phyloP scores from a whole-genome alignment of 345 rosid genomes.

The Brassica rapa region DNA sequence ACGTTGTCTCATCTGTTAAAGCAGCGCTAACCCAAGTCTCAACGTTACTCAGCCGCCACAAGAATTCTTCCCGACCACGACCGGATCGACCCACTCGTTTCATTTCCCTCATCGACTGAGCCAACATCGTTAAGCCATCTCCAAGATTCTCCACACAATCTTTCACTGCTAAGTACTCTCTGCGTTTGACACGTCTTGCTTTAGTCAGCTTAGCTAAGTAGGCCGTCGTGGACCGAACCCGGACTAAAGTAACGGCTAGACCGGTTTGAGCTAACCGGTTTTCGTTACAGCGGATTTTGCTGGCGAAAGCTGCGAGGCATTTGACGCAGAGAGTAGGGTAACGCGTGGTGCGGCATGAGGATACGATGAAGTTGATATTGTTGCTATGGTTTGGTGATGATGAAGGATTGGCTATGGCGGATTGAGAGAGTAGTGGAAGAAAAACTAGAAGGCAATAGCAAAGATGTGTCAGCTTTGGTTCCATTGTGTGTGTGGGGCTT shows the following conservation, averaged over 20 bases:
- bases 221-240: conserved; percentile 55
- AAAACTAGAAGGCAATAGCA: conserved; percentile 36
- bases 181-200: conserved; percentile 47
- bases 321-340: conserved; percentile 67
- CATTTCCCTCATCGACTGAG: conserved; percentile 65
- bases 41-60: conserved; percentile 79
- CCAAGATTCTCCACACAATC: conserved; percentile 83
- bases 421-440: conserved; percentile 39
- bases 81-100: conserved; percentile 45
- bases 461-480: conserved; percentile 33
- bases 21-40: conserved; percentile 97
- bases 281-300: conserved; percentile 50
- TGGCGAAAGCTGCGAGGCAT: conserved; percentile 57
- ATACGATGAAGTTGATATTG: conserved; percentile 49
- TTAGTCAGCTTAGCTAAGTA: conserved; percentile 55
- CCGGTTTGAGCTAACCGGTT: conserved; percentile 65
- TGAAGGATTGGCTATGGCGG: conserved; percentile 42
- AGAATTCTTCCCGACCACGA: conserved; percentile 50
- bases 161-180: conserved; percentile 62
- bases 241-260: conserved; percentile 61
- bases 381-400: conserved; percentile 46
- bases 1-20: conserved; percentile 71
- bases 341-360: conserved; percentile 68
- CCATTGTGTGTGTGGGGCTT: conserved; percentile 25
- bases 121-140: conserved; percentile 59